Conservation (phyloP, 2,329 filamentous ascomycete genomes). For the Karstenula rhodostoma region DNA sequence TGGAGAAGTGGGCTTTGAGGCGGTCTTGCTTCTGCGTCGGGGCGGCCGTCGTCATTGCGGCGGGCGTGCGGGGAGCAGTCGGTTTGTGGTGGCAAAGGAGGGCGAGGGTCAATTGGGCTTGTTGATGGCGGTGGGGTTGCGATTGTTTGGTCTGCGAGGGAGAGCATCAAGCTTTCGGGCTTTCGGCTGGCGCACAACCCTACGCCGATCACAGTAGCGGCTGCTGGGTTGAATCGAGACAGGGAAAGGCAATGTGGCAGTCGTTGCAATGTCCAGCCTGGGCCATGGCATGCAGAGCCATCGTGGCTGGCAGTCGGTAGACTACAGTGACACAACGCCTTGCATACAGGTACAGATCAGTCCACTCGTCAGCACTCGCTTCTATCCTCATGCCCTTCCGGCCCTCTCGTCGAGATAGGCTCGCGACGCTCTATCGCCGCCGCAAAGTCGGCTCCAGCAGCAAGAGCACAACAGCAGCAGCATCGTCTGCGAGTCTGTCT, state of each 20-base stretch:
- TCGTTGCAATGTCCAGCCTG: neutral
- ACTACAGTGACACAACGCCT: too few relatives aligned
- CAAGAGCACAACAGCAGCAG: neutral
- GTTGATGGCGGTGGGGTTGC: conserved; percentile 9
- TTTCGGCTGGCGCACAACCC: conserved; percentile 3
- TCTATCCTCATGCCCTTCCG: neutral
- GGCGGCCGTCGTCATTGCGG: conserved; percentile 24
- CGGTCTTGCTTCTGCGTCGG: conserved; percentile 45
- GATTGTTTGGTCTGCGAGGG: conserved; percentile 1
- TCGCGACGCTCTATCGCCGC: neutral
- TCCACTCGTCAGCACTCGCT: neutral
- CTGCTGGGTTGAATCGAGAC: neutral
- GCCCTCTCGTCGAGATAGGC: neutral
- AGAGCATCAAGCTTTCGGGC: neutral
- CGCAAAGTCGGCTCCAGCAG: neutral
- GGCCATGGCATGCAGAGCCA: neutral
- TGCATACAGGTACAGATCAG: too few relatives aligned
- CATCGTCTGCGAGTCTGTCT: neutral
- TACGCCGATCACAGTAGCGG: conserved; percentile 10
- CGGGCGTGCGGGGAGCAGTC: neutral
- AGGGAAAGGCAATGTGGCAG: neutral
- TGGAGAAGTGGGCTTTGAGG: conserved; percentile 54
- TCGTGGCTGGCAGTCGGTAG: neutral
- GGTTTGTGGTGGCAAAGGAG: neutral
- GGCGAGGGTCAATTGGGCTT: neutral